Base-by-base conservation (phyloP, 2,329 filamentous ascomycete species). In the Talaromyces pinophilus region DNA sequence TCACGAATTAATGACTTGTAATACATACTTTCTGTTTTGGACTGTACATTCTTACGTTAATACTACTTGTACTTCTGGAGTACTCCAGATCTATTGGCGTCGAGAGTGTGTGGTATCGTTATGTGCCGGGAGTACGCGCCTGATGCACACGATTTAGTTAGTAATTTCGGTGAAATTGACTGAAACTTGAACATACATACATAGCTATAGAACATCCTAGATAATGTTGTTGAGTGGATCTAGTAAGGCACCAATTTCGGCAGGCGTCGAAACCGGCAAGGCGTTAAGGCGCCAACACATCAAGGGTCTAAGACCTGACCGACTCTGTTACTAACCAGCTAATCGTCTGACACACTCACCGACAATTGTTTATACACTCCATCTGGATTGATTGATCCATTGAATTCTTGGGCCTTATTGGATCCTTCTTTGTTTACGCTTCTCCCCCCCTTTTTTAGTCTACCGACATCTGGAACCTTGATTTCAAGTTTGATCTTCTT, bases 281-380 rank as follows among this genome's bases (percentile, higher is more conserved):
- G 54, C 54, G 54, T 57, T 57, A 57, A 40, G 54, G 54, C 33
- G 54, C 54, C 54, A 57, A 57, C 54, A 57, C 54, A 57, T 57
- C n/a, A 22, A 30, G 15, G 4, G 25, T 33, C 50, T 54, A 15
- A 15, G 28, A 55, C 52, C 28, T 54, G 50, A 54, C 50, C 50
- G 25, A 54, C 28, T n/a, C 25, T 2, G 25, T 52, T 5, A 35
- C 52, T 19, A 55, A 35, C 17, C 11, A 8, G 3, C 50, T 54
- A 55, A 35, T n/a, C 25, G 48, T 10, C 50, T 54, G 50, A 54
- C 50, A 54, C 50, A 54, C 50, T 54, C 50, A 54, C 50, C 50
- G 50, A 54, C 50, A 30, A n/a, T 52, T 28, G 25, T 48, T 48
- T 52, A 54, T 54, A n/a, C 50, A n/a, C 15, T 7, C 28, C 28